Conservation (phyloP, 2,329 filamentous ascomycete genomes). For the Trichoderma oligosporum region DNA sequence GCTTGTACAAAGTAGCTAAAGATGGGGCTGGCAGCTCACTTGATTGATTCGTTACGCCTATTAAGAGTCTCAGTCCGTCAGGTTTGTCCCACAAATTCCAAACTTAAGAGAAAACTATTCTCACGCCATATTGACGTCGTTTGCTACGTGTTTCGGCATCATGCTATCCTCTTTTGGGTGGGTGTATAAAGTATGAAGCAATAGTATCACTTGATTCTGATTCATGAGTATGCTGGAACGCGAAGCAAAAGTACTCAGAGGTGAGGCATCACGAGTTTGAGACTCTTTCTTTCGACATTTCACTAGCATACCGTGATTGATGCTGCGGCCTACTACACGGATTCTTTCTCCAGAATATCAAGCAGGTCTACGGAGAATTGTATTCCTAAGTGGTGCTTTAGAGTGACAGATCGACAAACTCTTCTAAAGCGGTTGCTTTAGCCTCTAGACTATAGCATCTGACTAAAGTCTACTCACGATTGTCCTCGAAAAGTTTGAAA, state of each 20-base stretch:
- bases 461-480: not conserved
- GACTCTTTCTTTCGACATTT: no score
- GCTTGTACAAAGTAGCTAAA: no score
- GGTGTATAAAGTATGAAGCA: no score
- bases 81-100: not conserved
- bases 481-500: not conserved
- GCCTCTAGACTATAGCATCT: not conserved
- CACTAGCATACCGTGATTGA: not conserved
- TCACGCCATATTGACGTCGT: not conserved
- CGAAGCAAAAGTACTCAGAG: not conserved
- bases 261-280: constrained; percentile 2
- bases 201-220: not conserved
- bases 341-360: not conserved
- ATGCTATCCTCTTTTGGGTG: not conserved
- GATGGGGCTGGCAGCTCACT: no score
- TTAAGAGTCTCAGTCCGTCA: no score
- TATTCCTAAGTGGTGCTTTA: not conserved
- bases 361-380: not conserved
- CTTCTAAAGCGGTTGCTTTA: not conserved
- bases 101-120: no score
- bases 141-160: not conserved
- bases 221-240: not conserved
- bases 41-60: no score
- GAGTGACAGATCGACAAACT: not conserved
- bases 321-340: not conserved